Evolutionary conservation across 495 filamentous ascomycete species (phyloP), one percentile per base, ranked within the genome.

Genomic region (Opeltia flavorubescens): DNA sequence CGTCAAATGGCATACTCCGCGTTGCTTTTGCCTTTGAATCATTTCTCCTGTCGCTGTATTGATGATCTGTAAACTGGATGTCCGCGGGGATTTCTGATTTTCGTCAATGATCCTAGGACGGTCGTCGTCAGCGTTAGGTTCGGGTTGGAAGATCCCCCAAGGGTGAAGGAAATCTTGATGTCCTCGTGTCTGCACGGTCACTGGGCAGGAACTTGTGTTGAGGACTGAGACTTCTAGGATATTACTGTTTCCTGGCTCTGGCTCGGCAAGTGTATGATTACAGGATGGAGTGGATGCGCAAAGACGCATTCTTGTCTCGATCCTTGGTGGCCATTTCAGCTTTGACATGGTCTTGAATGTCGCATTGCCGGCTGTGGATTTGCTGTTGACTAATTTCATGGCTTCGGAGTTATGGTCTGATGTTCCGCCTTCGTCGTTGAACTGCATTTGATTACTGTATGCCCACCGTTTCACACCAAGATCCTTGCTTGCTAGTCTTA

Each of bases 111-210:
- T 33, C 15, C 30, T 33, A 8, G 15, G 8, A 15, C 30, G 30
- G 15, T 33, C 30, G 30, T 33, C 30, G 20, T 45, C 43, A 18
- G 27, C 27, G 27, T 33, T 21, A 4, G 27, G 2, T 42, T 56
- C 51, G n/a, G 52, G 52, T 38, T 50, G 47, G 23, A 54, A 48
- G 23, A 46, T 47, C 48, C 51, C 54, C 51, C 51, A 56, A 31
- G 54, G 54, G 28, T 50, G 34, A 30, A 56, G 46, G 24, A 56
- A 51, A 34, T 26, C 26, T 47, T 54, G 54, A 9, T 45, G 43
- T 49, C 51, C 54, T 31, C 54, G 54, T 46, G 56, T 55, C 31
- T 57, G 47, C 49, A 52, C 34, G 23, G 50, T 42, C 46, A 57
- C 39, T 44, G 50, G 28, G 11, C 50, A 11, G 34, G 49, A 30